Evolutionary conservation across 352 stramenopile species (phyloP), one percentile per base, ranked within the genome.

Genomic region (Pythium brassicae): DNA sequence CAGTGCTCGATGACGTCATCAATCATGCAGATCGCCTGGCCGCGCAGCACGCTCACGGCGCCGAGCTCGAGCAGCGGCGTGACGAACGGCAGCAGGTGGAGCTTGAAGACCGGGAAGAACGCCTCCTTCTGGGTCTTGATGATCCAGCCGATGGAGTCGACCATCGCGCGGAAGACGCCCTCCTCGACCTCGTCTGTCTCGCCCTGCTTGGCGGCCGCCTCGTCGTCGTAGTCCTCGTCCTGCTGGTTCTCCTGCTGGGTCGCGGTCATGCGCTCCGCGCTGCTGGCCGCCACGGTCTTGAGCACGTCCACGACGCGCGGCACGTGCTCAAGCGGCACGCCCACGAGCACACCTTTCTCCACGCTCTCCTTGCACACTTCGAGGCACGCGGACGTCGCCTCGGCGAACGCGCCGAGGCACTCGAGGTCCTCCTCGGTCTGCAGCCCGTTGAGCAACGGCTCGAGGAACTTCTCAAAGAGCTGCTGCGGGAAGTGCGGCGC

Each of bases 1-100:
- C 85, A 90, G 74, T 92, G 82, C 68, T 95, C 85, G 48, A 95
- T 87, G 49, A 95, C 74, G 65, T 95, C 85, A 61, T 95, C 85
- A 45, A 95, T 77, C 73, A 91, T 92, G 74, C 85, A 95, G 61
- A 95, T 92, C 49, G 78, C 79, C 55, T 93, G 83, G 11, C 78
- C 78, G 44, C 85, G 85, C 20, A 95, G 63, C 60, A 88, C 76
- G 53, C 74, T 62, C 22, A 89, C 55, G 10, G 74, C 70, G 53
- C 71, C 69, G 34, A 71, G 66, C 48, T 89, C 78, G 26, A 95
- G 68, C 53, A 92, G 68, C 44, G 81, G 79, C 39, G 66, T 76
- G 44, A 95, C 63, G 44, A 89, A 89, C 27, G 76, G 52, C 53
- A 91, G 55, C 52, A 92, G 45, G 44, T 92, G 78, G 4, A 70